Conservation (phyloP, 208 protist genomes). For the Acanthamoeba pearcei region DNA sequence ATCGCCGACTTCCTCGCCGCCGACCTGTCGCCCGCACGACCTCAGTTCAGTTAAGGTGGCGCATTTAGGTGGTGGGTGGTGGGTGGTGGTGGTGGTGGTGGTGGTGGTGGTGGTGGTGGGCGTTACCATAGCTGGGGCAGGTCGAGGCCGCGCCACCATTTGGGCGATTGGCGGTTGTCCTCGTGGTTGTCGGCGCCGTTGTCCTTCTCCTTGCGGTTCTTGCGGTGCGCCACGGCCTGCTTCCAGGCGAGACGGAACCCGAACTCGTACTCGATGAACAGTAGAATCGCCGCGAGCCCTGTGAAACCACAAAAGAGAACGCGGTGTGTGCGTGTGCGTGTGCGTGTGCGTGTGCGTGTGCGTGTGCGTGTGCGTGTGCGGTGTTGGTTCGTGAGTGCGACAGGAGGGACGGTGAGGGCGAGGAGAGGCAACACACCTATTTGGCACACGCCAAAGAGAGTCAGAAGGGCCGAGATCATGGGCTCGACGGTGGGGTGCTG, state of each 20-base stretch:
- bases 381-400: too few relatives aligned
- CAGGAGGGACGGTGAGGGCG: background rate
- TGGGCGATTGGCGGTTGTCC: background rate
- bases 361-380: background rate
- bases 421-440: background rate
- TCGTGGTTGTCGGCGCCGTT: background rate
- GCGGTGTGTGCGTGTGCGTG: too few relatives aligned
- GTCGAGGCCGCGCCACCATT: background rate
- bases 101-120: background rate
- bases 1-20: conserved; percentile 33
- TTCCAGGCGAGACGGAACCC: conserved; percentile 55
- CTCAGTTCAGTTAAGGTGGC: background rate
- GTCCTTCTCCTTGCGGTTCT: background rate
- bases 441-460: background rate
- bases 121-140: background rate
- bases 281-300: background rate
- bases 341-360: background rate
- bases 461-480: background rate
- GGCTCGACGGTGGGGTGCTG: background rate
- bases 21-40: background rate
- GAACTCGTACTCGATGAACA: conserved; percentile 54
- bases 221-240: background rate
- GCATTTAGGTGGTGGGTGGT: too few relatives aligned
- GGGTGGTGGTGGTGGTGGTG: too few relatives aligned
- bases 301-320: too few relatives aligned